phyloP scores from a whole-genome alignment of 179 eudicot species.

The Camellia oleifera region DNA sequence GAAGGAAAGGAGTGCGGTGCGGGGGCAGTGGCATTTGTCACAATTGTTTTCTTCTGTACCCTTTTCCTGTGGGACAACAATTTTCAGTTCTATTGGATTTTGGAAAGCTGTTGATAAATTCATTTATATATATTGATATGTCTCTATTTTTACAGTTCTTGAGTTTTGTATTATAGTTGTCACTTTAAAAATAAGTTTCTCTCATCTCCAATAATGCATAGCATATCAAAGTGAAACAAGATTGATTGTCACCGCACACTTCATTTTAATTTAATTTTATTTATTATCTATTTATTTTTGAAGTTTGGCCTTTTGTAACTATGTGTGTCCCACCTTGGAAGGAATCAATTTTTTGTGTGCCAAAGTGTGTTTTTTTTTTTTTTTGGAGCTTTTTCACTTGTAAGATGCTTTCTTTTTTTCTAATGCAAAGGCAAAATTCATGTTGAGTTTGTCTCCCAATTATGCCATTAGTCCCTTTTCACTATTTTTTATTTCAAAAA shows the following conservation, averaged over 20 bases:
- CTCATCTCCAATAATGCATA: background rate
- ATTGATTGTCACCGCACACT: background rate
- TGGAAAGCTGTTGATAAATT: background rate
- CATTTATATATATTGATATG: background rate
- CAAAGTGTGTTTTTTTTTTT: background rate
- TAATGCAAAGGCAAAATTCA: background rate
- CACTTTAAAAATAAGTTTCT: background rate
- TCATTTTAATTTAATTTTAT: background rate
- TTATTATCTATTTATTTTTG: background rate
- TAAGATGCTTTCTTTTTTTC: background rate
- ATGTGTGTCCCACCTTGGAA: background rate
- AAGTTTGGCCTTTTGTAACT: background rate
- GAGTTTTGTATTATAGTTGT: background rate
- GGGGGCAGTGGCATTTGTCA: background rate
- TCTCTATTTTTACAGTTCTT: background rate
- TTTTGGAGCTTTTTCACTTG: background rate
- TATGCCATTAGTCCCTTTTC: background rate
- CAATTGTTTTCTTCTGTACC: background rate
- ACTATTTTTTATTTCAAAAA: too few relatives aligned
- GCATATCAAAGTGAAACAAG: conserved; percentile 1
- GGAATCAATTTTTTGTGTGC: background rate
- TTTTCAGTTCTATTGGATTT: background rate
- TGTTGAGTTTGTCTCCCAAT: background rate
- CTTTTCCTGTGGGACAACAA: background rate
- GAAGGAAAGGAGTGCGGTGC: background rate